phyloP scores from a whole-genome alignment of 331 rosid species.

The Malus hybrid region DNA sequence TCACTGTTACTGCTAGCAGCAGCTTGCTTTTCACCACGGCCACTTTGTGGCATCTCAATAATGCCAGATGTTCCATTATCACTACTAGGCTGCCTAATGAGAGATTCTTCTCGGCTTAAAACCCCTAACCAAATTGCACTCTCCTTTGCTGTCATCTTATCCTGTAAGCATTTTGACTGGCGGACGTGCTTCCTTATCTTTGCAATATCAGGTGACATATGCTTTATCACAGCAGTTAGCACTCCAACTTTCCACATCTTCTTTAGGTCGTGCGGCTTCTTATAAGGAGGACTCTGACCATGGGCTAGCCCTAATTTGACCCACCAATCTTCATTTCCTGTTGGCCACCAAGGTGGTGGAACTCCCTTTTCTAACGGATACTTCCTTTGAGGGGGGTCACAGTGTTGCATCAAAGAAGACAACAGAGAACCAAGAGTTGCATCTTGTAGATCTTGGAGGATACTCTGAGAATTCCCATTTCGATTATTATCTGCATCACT shows the following conservation, averaged over 20 bases:
- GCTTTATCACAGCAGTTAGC: slow-evolving; percentile 81
- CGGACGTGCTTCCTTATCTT: slow-evolving; percentile 79
- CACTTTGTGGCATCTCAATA: slow-evolving; percentile 43
- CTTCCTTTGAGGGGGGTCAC: slow-evolving; percentile 77
- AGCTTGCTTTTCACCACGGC: slow-evolving; percentile 36
- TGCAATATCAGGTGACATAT: slow-evolving; percentile 89
- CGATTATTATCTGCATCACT: slow-evolving; percentile 50
- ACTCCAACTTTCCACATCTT: slow-evolving; percentile 97
- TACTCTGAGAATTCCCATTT: slow-evolving; percentile 55
- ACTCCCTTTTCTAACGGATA: slow-evolving; percentile 74
- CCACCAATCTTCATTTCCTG: slow-evolving; percentile 92
- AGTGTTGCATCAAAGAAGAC: slow-evolving; percentile 37
- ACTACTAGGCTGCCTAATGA: slow-evolving; percentile 65
- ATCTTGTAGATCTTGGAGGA: slow-evolving; percentile 89
- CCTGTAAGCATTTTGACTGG: slow-evolving; percentile 88
- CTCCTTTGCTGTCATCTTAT: slow-evolving; percentile 96
- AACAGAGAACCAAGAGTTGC: slow-evolving; percentile 89
- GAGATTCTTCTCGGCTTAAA: slow-evolving; percentile 72
- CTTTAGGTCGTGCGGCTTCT: slow-evolving; percentile 91
- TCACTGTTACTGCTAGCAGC: slow-evolving; percentile 59
- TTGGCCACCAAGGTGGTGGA: slow-evolving; percentile 98
- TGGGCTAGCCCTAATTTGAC: slow-evolving; percentile 44
- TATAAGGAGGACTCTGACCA: slow-evolving; percentile 79
- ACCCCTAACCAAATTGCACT: slow-evolving; percentile 90
- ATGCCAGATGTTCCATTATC: slow-evolving; percentile 76